These are phyloP conservation scores for Apiotrichum laibachii DNA, from an alignment of 1,284 basidiomycete species.

Conservation along the genomic window DNA sequence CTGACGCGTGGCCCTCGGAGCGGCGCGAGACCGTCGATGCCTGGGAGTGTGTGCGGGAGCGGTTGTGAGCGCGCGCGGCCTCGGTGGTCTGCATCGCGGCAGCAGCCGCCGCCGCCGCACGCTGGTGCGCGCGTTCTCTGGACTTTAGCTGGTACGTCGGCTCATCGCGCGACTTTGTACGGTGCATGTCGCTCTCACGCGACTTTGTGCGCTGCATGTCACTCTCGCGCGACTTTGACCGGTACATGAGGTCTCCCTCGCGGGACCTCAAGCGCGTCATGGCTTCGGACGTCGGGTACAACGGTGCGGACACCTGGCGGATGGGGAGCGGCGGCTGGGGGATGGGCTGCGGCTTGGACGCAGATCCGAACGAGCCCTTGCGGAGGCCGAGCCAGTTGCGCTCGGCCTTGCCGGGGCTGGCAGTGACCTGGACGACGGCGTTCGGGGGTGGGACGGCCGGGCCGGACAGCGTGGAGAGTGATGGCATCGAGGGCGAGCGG, in stretches of 20 bases:
- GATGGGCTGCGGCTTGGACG: background rate
- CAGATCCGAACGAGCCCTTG: background rate
- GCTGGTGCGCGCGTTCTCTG: background rate
- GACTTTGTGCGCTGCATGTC: background rate
- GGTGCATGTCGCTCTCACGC: background rate
- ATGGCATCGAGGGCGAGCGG: background rate
- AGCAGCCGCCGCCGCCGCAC: background rate
- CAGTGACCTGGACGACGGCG: background rate
- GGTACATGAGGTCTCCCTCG: no score
- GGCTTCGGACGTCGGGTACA: background rate
- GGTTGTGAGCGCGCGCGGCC: background rate
- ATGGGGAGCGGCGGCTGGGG: background rate
- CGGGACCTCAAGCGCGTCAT: no score
- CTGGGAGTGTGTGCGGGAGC: background rate
- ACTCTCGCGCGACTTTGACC: no score
- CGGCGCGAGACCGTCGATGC: background rate
- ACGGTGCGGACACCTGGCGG: background rate
- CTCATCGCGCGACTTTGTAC: background rate
- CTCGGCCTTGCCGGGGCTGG: background rate
- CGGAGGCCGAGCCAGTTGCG: background rate
- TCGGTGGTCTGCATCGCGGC: constrained; percentile 1
- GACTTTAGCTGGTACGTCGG: background rate
- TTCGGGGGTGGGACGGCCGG: background rate
- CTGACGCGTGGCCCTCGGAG: background rate
- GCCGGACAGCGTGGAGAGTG: background rate